Conservation (phyloP, 179 eudicot species). For the Patellifolia procumbens region DNA sequence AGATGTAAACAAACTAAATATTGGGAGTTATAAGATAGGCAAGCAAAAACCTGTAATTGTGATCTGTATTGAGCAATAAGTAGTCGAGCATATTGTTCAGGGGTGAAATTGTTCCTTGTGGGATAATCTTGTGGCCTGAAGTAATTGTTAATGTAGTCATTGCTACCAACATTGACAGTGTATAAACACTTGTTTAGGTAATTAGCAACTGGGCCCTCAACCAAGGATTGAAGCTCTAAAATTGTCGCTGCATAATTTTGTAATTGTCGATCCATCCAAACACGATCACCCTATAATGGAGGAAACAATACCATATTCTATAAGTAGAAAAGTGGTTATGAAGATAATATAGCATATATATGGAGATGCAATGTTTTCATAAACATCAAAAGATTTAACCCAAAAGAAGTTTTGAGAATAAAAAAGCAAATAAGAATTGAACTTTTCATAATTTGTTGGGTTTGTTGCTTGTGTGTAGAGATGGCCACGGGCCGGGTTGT, state of each 20-base stretch:
- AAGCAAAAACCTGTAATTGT: constrained; percentile 27
- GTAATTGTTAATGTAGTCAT: constrained; percentile 42
- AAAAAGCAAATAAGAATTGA: too few relatives aligned
- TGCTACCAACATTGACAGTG: constrained; percentile 36
- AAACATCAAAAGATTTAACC: too few relatives aligned
- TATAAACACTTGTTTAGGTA: constrained; percentile 37
- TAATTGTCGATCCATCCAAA: constrained; percentile 24
- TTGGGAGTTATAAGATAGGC: too few relatives aligned
- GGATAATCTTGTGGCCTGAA: constrained; percentile 25
- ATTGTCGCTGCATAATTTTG: constrained; percentile 12
- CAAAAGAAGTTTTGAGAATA: too few relatives aligned
- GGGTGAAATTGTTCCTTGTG: constrained; percentile 10
- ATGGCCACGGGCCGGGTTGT: too few relatives aligned
- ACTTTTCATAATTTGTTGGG: too few relatives aligned
- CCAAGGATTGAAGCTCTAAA: background rate
- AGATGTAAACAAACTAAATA: too few relatives aligned
- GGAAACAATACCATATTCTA: too few relatives aligned
- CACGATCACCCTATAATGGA: constrained; percentile 27
- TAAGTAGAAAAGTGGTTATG: too few relatives aligned
- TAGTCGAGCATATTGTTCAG: constrained; percentile 24
- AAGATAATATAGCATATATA: too few relatives aligned
- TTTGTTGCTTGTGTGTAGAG: too few relatives aligned
- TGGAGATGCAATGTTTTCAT: too few relatives aligned
- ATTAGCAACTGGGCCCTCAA: constrained; percentile 11
- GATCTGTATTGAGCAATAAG: constrained; percentile 26